Conservation (phyloP, 2,329 filamentous ascomycete species). For the Fusarium liriodendri region DNA sequence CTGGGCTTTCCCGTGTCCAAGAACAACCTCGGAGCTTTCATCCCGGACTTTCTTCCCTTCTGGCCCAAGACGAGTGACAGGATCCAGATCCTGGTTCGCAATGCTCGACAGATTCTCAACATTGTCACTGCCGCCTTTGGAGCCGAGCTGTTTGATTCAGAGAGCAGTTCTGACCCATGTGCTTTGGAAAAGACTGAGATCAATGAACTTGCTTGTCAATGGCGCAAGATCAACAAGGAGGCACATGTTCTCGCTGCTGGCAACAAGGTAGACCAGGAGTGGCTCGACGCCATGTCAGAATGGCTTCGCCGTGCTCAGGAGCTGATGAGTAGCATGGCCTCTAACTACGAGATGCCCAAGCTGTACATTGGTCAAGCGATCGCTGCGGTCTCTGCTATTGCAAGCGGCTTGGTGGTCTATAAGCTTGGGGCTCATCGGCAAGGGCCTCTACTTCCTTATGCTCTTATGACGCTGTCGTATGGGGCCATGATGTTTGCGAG, state of each 20-base stretch:
- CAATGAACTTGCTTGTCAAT: constrained; percentile 75
- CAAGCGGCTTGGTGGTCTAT: constrained; percentile 19
- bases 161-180: constrained; percentile 51
- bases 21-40: constrained; percentile 91
- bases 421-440: constrained; percentile 18
- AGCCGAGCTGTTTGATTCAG: constrained; percentile 54
- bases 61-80: constrained; percentile 70
- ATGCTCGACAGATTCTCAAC: constrained; percentile 82
- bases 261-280: constrained; percentile 49
- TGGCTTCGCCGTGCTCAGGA: constrained; percentile 81
- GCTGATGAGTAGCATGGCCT: constrained; percentile 88
- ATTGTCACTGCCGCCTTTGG: constrained; percentile 81
- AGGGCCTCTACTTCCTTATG: constrained; percentile 55
- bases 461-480: constrained; percentile 70
- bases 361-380: constrained; percentile 62
- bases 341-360: constrained; percentile 83
- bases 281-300: constrained; percentile 58
- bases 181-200: constrained; percentile 53
- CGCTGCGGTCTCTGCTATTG: constrained; percentile 48
- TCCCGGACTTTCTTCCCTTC: constrained; percentile 80
- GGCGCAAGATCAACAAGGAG: constrained; percentile 57
- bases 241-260: constrained; percentile 37
- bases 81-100: constrained; percentile 77
- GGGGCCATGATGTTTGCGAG: constrained; percentile 96
- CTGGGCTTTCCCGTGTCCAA: constrained; percentile 88